Base-by-base conservation (phyloP, 441 rosid species). In the Isatis lusitanica region DNA sequence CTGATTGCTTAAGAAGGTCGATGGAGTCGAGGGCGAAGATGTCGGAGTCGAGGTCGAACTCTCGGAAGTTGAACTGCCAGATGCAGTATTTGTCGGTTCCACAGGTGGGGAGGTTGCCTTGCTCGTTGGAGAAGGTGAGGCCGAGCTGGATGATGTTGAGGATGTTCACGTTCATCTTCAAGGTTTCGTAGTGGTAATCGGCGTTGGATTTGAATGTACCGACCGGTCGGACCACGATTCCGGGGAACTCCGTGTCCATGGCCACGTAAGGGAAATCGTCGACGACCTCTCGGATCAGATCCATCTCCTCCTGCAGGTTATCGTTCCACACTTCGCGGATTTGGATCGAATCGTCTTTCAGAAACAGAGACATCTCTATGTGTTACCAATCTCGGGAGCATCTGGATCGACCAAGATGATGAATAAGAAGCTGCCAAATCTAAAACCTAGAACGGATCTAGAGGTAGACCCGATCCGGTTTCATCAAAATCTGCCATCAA, bases 191-290 rank as follows among this genome's bases (percentile, higher is more conserved):
- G 51, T 88, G 86, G 36, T 84, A 84, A 26, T 85, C 91, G 33
- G 79, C 76, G 57, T 83, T 79, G 16, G 81, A 86, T 81, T 81
- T 86, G 81, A 84, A 86, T 53, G 73, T 74, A 26, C 89, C 88
- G 21, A 85, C 86, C 0, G 93, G 89, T 4, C 89, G 60, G 1
- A 84, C 73, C 1, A 79, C 91, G 75, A 85, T 79, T 13, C 93
- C 93, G 0, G 91, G 93, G 59, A 88, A 86, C 81, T 88, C 88
- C 0, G 91, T 88, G 28, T 88, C 88, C 90, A 88, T 88, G 2
- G 86, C 91, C 6, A 85, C 65, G 71, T 78, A 88, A 9, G 87
- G 91, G 77, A 78, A 86, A 43, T 83, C 81, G 44, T 88, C 84
- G 0, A 88, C 87, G 5, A 85, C 75, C 15, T 78, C 76, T 1